Base-by-base conservation (phyloP, 1,284 basidiomycete species). In the Apiotrichum gracile region DNA sequence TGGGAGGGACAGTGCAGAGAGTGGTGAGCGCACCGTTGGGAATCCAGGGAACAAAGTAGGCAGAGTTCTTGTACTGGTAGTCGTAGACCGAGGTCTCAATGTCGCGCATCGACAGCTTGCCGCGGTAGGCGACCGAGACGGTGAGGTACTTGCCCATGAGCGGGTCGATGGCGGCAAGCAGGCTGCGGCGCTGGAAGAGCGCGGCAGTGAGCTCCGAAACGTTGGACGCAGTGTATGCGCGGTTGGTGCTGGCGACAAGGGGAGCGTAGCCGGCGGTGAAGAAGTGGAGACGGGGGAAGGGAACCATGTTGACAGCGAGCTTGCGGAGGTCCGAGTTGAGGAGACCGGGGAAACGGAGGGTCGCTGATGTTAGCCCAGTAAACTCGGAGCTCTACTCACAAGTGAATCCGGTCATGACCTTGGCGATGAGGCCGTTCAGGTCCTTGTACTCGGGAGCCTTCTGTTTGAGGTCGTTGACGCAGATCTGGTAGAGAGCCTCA, bases 291-390 rank as follows among this genome's bases (percentile, higher is more conserved):
- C 91, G 88, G 61, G 91, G 91, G 81, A 94, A 94, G 0, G 91
- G 91, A 51, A 94, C 69, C 70, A 97, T 82, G 76, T 97, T 97
- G 82, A 94, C 86, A 46, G 84, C 88, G 39, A 97, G 82, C 76
- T 97, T 97, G 58, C 92, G 84, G 51, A 97, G 79, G 72, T 97
- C 92, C 51, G 91, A 91, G 73, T 96, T 96, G 56, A 94, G 80
- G 73, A 93, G 89, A 49, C 93, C 93, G 31, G 92, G 91, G 83
- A 69, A 70, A 54, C 68, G 67, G 31, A 70, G 59, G 12, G 68
- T 70, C 27, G 65, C 68, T 70, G 50, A 9, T n/a, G 52, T 67
- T 44, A 65, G 60, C 53, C 17, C 27, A 12, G 10, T 16, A 9
- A 2, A 17, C 5, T 22, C 6, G 14, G 26, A 1, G 21, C 14